Base-by-base conservation (phyloP, 352 stramenopile species). In the Pythium vanterpoolii region DNA sequence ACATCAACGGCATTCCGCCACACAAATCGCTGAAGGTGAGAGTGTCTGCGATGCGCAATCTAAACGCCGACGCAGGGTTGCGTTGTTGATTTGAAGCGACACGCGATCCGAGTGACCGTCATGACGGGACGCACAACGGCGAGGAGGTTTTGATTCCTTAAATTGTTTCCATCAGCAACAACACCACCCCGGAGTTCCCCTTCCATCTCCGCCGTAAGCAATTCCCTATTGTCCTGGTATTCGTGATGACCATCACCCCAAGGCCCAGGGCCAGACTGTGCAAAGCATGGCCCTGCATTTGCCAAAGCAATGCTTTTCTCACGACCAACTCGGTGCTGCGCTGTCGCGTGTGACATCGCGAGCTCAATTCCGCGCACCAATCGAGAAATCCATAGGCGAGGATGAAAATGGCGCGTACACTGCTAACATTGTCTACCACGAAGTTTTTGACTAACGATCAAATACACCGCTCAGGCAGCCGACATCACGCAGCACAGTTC, bases 41-140 rank as follows among this genome's bases (percentile, higher is more conserved):
- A 3, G 31, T 45, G 23, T 60, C 62, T 0, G 44, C 74, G 1
- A 68, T 77, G 18, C 61, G 63, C 3, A 75, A 73, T 28, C 51
- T 75, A 33, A 76, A 76, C 38, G 26, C 62, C 0, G 34, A 66
- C 26, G 31, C 53, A 14, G 66, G 59, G 2, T 26, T 36, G 70
- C 16, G 40, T 62, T 6, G 33, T 69, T 0, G 26, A 72, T 7
- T 49, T 77, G 0, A 57, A 67, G 28, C 33, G 34, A 0, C 54
- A 71, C 30, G 65, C 60, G 0, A 76, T 77, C 16, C 63, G 63
- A 14, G 65, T 62, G 1, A 66, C 38, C 4, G 73, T 79, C 16
- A 72, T 74, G 52, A n/a, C n/a, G n/a, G n/a, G n/a, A n/a, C n/a
- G n/a, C n/a, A n/a, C n/a, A n/a, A 69, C 61, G 1, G 62, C 0